phyloP scores from a whole-genome alignment of 352 stramenopile genomes.

The Phytophthora syringae region DNA sequence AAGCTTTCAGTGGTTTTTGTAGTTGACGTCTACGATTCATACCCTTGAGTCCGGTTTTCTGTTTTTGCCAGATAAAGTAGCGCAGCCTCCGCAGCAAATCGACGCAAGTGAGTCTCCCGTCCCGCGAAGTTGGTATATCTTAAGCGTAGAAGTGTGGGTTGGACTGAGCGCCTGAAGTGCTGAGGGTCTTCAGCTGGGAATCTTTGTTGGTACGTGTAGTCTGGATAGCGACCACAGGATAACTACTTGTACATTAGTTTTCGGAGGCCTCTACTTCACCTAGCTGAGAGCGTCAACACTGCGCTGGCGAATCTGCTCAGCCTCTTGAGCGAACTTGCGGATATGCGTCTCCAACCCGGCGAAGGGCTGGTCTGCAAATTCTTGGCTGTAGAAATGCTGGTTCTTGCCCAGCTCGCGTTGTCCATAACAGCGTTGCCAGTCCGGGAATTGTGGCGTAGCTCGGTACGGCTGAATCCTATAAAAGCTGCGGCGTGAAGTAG shows the following conservation, averaged over 20 bases:
- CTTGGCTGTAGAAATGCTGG: constrained; percentile 40
- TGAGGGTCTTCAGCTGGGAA: too few relatives aligned
- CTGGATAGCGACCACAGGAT: neutral
- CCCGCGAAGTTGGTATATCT: too few relatives aligned
- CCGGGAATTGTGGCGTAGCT: constrained; percentile 40
- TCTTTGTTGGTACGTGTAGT: neutral
- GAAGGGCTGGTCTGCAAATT: constrained; percentile 36
- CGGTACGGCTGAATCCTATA: constrained; percentile 63
- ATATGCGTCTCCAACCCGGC: constrained; percentile 34
- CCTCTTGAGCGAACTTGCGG: constrained; percentile 25
- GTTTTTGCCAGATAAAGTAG: constrained; percentile 6
- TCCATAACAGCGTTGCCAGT: constrained; percentile 65
- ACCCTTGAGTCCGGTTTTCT: neutral
- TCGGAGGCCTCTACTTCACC: neutral
- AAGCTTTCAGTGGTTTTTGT: too few relatives aligned
- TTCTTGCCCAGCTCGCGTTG: constrained; percentile 36
- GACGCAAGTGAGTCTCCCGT: too few relatives aligned
- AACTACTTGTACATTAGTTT: constrained; percentile 1
- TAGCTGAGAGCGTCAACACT: constrained; percentile 2
- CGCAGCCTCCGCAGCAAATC: constrained; percentile 41
- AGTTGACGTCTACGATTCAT: neutral
- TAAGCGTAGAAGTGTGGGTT: too few relatives aligned
- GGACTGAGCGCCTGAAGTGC: too few relatives aligned
- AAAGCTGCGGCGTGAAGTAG: constrained; percentile 37
- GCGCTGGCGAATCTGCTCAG: constrained; percentile 19